These are phyloP conservation scores for Malassezia psittaci DNA, from an alignment of 1,284 basidiomycete genomes.

Conservation along the genomic window DNA sequence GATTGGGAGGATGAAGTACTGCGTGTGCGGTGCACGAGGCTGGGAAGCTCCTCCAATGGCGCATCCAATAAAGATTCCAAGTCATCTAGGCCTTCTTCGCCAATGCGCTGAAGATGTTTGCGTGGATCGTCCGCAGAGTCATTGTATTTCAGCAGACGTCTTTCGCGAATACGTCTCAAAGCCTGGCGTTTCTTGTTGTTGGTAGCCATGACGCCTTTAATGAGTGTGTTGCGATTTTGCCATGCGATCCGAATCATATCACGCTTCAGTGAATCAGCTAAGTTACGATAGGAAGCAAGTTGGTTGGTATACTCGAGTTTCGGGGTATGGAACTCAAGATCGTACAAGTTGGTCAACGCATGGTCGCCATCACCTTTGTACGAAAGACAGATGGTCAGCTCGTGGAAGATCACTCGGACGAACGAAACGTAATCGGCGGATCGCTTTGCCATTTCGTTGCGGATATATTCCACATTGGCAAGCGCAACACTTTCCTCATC, in stretches of 20 bases:
- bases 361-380: conserved; percentile 54
- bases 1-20: not conserved
- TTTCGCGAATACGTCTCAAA: conserved; percentile 11
- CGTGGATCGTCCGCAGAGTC: not conserved
- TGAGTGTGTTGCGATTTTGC: conserved; percentile 36
- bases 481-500: not conserved
- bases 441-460: conserved; percentile 49
- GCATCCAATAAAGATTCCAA: not conserved
- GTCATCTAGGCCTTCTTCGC: not conserved
- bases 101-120: not conserved
- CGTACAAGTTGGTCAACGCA: conserved; percentile 52
- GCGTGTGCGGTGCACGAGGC: not conserved
- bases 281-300: conserved; percentile 58
- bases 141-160: conserved; percentile 7
- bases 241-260: conserved; percentile 44
- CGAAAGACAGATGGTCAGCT: conserved; percentile 51
- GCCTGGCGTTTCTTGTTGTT: conserved; percentile 15
- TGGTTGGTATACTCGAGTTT: conserved; percentile 69
- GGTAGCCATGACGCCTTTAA: conserved; percentile 35
- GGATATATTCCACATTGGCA: not conserved
- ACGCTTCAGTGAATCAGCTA: conserved; percentile 39
- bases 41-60: not conserved
- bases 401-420: conserved; percentile 65
- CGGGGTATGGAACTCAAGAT: conserved; percentile 53
- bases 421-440: conserved; percentile 58